phyloP scores from a whole-genome alignment of 768 basidiomycete genomes.

The Russula earlei region DNA sequence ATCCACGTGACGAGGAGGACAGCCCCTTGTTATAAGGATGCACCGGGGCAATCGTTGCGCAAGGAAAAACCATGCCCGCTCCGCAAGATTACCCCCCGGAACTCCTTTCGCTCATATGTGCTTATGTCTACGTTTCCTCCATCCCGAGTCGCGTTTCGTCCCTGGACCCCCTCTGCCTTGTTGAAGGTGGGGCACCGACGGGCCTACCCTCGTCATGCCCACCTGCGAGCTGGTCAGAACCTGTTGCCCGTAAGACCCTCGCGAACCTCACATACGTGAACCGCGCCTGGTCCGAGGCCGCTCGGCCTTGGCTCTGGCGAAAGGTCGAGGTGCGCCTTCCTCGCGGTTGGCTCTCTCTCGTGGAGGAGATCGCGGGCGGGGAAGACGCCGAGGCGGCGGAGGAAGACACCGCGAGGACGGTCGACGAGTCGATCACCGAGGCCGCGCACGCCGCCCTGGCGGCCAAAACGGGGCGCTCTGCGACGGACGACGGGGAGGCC shows the following conservation, averaged over 20 bases:
- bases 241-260: constrained; percentile 53
- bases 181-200: constrained; percentile 39
- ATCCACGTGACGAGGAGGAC: not conserved
- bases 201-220: constrained; percentile 69
- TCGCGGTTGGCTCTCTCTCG: constrained; percentile 72
- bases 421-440: constrained; percentile 58
- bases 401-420: constrained; percentile 51
- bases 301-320: constrained; percentile 85
- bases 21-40: constrained; percentile 1
- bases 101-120: constrained; percentile 62
- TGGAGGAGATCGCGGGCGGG: constrained; percentile 70
- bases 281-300: constrained; percentile 68
- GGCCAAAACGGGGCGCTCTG: constrained; percentile 23
- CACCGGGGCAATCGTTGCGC: not conserved
- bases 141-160: constrained; percentile 46
- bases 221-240: constrained; percentile 59
- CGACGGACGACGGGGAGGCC: constrained; percentile 12
- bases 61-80: constrained; percentile 11
- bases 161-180: constrained; percentile 57
- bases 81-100: constrained; percentile 55
- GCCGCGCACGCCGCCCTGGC: constrained; percentile 56
- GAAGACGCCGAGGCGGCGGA: constrained; percentile 42
- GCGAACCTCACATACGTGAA: constrained; percentile 68
- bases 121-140: constrained; percentile 57
- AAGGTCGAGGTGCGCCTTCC: constrained; percentile 77